Evolutionary conservation across 768 basidiomycete species (phyloP), one percentile per base, ranked within the genome.

Genomic region (Mycena galopus): DNA sequence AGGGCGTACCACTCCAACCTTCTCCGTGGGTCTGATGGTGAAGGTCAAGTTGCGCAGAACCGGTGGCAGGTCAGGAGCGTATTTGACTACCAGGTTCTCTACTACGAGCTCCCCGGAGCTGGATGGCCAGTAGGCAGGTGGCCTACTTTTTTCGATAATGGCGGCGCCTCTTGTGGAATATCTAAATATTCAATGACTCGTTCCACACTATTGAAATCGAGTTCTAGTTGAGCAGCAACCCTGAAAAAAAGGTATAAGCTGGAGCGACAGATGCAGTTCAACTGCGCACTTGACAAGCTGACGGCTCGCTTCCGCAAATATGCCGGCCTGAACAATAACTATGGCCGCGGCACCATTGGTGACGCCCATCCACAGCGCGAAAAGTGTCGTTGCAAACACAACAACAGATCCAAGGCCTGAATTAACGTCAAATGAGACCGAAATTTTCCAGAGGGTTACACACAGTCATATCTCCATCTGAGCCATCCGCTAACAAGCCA

Each of bases 101-200:
- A 93, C 87, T 0, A 84, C 79, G 21, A 94, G 79, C 37, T 88
- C 84, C 32, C 92, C 91, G 44, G 84, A 84, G 57, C 82, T 88
- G 2, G 89, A 90, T 4, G 92, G 92, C 92, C 92, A 93, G 72
- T 90, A 90, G 2, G 92, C 92, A 1, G 92, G 92, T n/a, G 92
- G 91, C 58, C 89, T 85, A 61, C 77, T 84, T 42, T 85, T 84
- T 30, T 88, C 83, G 62, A 91, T 85, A 53, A 90, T 81, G 0
- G 91, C 87, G 91, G 90, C 0, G 92, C 91, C 79, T 94, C 93
- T 78, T 92, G 91, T 2, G 88, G 87, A 10, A 92, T 86, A 39
- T 88, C 87, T 23, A 93, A 83, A 77, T 93, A 93, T 79, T 93
- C 92, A 19, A 89, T 86, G 27, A 93, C 90, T 68, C 93, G 89